These are phyloP conservation scores for Pleurotus giganteus DNA, from an alignment of 768 basidiomycete species.

Conservation along the genomic window DNA sequence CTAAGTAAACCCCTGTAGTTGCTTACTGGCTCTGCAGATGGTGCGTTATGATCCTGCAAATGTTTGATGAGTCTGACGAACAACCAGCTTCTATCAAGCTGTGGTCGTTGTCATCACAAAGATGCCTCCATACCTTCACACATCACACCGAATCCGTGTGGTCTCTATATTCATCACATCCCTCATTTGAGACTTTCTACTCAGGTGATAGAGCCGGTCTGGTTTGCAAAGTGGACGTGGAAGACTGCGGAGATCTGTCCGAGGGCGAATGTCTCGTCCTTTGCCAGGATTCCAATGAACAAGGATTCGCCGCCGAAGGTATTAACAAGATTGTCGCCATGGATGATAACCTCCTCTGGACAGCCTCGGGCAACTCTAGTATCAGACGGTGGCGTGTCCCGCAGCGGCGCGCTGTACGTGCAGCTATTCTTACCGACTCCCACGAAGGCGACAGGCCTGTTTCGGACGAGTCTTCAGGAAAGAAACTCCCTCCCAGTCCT, in stretches of 20 bases:
- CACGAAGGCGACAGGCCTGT: slow-evolving; percentile 20
- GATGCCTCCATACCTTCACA: slow-evolving; percentile 93
- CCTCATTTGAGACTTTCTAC: slow-evolving; percentile 85
- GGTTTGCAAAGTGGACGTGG: slow-evolving; percentile 89
- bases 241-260: slow-evolving; percentile 72
- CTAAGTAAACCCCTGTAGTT: slow-evolving; percentile 53
- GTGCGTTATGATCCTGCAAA: slow-evolving; percentile 11
- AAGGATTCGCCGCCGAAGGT: slow-evolving; percentile 38
- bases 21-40: slow-evolving; percentile 84
- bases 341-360: slow-evolving; percentile 88
- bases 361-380: slow-evolving; percentile 79
- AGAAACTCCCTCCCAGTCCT: background rate
- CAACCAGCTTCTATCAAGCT: slow-evolving; percentile 76
- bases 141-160: slow-evolving; percentile 95
- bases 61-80: slow-evolving; percentile 15
- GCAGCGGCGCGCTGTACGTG: slow-evolving; percentile 37
- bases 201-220: slow-evolving; percentile 92
- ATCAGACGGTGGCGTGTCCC: slow-evolving; percentile 83
- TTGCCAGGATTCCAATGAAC: slow-evolving; percentile 60
- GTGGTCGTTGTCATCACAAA: slow-evolving; percentile 88
- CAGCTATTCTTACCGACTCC: slow-evolving; percentile 20
- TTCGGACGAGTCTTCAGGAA: slow-evolving; percentile 10
- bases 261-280: slow-evolving; percentile 90
- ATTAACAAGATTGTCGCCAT: slow-evolving; percentile 82
- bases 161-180: slow-evolving; percentile 87